phyloP scores from a whole-genome alignment of 805 yeast species.

The Pichia rugopelliculosa region DNA sequence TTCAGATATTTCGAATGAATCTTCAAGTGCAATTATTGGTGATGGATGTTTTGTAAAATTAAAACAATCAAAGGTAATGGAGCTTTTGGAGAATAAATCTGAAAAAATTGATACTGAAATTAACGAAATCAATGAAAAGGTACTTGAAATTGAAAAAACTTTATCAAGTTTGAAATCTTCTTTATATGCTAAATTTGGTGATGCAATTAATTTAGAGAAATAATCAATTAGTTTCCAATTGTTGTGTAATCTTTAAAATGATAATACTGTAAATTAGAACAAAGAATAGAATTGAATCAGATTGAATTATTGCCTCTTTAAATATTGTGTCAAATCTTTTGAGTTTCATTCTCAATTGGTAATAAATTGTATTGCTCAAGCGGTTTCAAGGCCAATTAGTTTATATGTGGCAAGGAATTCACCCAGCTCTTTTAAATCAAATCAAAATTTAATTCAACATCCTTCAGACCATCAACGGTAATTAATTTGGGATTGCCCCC shows the following conservation, averaged over 20 bases:
- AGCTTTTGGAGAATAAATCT: constrained; percentile 56
- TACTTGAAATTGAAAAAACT: constrained; percentile 46
- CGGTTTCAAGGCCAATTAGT: no score
- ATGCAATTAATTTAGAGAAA: constrained; percentile 76
- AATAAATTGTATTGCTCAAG: no score
- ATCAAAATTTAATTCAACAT: no score
- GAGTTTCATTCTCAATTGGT: no score
- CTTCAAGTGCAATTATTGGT: constrained; percentile 52
- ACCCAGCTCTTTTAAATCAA: no score
- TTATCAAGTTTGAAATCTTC: constrained; percentile 57
- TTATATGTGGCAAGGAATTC: no score
- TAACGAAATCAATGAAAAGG: constrained; percentile 35
- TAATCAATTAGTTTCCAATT: constrained; percentile 13
- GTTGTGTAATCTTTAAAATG: not conserved
- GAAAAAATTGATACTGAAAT: constrained; percentile 47
- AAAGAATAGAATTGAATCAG: not conserved
- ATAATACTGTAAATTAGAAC: no score
- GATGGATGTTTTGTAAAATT: constrained; percentile 77
- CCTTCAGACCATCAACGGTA: no score
- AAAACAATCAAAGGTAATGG: constrained; percentile 58
- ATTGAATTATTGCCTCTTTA: no score
- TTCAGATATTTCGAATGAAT: constrained; percentile 43
- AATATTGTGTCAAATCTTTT: no score
- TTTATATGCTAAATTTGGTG: constrained; percentile 86
- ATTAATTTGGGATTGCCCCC: no score